Evolutionary conservation across 306 rosid species (phyloP), one percentile per base, ranked within the genome.

Genomic region (Phaseolus lunatus): DNA sequence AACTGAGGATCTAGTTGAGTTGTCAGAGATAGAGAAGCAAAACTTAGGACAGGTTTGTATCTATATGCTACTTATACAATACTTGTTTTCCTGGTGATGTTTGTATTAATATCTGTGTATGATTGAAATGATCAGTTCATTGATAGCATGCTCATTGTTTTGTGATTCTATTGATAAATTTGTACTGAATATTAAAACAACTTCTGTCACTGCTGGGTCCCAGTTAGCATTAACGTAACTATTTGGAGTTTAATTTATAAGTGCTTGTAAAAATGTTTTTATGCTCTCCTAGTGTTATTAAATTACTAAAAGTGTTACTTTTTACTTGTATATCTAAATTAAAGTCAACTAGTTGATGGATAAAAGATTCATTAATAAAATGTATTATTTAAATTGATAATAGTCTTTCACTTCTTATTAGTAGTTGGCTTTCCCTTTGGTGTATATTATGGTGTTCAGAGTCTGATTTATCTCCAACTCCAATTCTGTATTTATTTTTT

Each of bases 11-110:
- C 84, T 96, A 78, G 94, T 87, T 78, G 99, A 96, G 80, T 96
- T 96, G 77, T 92, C 98, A 37, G 98, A 96, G 86, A 91, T 96
- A 39, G 97, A 91, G 90, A 94, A 90, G 82, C 92, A 89, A 63
- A 91, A 92, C 79, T 79, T 96, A 71, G 92, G 99, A 84, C 98
- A 91, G 99, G 99, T 95, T 78, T 75, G 77, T 83, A 67, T 78
- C 76, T 56, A 1, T 31, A 14, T 43, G n/a, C 66, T 43, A 35
- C 68, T 73, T 14, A 41, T 48, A 57, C 76, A 63, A 12, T 70
- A 47, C 37, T 31, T 67, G 15, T 45, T 59, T 64, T 65, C 22
- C 45, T 18, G 16, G 22, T 45, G n/a, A 22, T 79, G 31, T 72
- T 71, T 62, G 48, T 43, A 70, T 81, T 69, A 23, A 68, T 26